A percentile compares a stretch with the other conserved stretches of the same genome.
Conservation (phyloP, 108 stramenopile species). For the Cyclostephanos invisitatus region DNA sequence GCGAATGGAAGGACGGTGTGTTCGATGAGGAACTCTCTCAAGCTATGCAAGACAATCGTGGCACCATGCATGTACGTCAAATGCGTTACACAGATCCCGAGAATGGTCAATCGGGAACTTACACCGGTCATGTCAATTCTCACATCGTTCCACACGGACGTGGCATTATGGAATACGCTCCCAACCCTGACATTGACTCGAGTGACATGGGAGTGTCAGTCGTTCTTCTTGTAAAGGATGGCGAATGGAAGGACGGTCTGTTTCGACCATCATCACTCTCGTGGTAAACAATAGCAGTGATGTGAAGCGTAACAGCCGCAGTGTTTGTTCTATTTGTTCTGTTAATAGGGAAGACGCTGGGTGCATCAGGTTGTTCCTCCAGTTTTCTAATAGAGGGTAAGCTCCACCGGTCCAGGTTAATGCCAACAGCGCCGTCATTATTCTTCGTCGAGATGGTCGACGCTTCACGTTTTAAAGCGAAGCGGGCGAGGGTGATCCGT, state of each 20-base stretch:
- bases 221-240: slow-evolving; percentile 19
- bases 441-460: neutral
- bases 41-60: neutral
- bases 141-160: slow-evolving; percentile 38
- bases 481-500: too few species aligned
- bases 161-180: slow-evolving; percentile 34
- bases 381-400: too few species aligned
- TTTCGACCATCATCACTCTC: slow-evolving; percentile 1
- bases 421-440: neutral
- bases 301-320: neutral
- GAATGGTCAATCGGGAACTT: slow-evolving; percentile 23
- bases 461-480: too few species aligned
- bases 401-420: neutral
- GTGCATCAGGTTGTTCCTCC: too few species aligned
- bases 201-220: neutral
- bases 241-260: slow-evolving; percentile 42
- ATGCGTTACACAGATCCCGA: slow-evolving; percentile 43
- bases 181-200: neutral
- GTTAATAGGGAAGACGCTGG: neutral
- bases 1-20: slow-evolving; percentile 48
- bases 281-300: neutral
- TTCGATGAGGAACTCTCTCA: too few species aligned
- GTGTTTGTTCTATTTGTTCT: too few species aligned
- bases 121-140: slow-evolving; percentile 37
- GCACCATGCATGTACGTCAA: slow-evolving; percentile 23